Evolutionary conservation across 805 yeast genomes (phyloP).

Genomic region (Candida lessepsii): DNA sequence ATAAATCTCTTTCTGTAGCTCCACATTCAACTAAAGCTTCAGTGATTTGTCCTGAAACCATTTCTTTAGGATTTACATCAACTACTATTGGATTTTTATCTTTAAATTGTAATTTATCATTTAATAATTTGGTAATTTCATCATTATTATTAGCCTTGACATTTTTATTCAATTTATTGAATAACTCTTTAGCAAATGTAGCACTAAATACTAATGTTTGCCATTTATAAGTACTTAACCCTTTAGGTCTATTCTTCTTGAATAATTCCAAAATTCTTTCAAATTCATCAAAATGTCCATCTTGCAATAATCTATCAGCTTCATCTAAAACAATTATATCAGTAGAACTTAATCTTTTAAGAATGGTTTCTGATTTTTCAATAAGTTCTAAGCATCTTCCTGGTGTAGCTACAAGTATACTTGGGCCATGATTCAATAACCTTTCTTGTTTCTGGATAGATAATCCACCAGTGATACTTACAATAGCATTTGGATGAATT

Average conservation of each 20-base stretch:
- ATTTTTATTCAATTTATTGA: slow-evolving; percentile 60
- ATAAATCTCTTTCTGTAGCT: slow-evolving; percentile 84
- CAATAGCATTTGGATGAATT: slow-evolving; percentile 53
- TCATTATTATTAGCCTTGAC: slow-evolving; percentile 35
- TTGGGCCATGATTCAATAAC: slow-evolving; percentile 68
- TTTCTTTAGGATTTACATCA: slow-evolving; percentile 84
- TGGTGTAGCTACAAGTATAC: slow-evolving; percentile 88
- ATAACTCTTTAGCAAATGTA: slow-evolving; percentile 80
- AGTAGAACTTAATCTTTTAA: slow-evolving; percentile 42
- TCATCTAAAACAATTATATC: slow-evolving; percentile 78
- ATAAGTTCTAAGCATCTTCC: slow-evolving; percentile 86
- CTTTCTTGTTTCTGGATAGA: slow-evolving; percentile 93
- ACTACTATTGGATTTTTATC: slow-evolving; percentile 65
- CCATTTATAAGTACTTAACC: slow-evolving; percentile 42
- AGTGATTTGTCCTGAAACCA: slow-evolving; percentile 68
- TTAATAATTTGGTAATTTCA: slow-evolving; percentile 64
- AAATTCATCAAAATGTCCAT: slow-evolving; percentile 93
- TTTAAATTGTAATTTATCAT: slow-evolving; percentile 68
- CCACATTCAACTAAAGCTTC: slow-evolving; percentile 93
- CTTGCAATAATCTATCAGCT: slow-evolving; percentile 92
- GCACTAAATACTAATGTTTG: slow-evolving; percentile 96
- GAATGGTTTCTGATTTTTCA: slow-evolving; percentile 54
- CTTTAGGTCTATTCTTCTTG: slow-evolving; percentile 46
- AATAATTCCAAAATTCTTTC: slow-evolving; percentile 72
- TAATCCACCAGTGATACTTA: slow-evolving; percentile 90